Evolutionary conservation across 352 stramenopile genomes (phyloP), one percentile per base, ranked within the genome.

Genomic region (Globisporangium ultimum): DNA sequence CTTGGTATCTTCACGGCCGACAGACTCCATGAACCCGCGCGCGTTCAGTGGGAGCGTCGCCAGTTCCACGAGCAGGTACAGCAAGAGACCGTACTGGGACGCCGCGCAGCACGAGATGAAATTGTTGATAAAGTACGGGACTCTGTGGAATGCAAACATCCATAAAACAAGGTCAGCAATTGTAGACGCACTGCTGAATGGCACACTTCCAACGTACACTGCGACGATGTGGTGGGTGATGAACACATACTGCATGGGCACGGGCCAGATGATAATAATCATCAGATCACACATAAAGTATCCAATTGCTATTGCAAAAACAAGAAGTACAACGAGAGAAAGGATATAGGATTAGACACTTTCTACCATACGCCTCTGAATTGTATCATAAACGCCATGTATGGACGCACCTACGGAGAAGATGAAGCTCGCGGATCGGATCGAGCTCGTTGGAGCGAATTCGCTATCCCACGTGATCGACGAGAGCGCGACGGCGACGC

Each of bases 51-150:
- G 82, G 22, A 93, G 68, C 42, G 84, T 93, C 21, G 82, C 80
- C 14, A 93, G 68, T 59, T 93, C 84, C 47, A 93, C 84, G 13
- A 93, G 76, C 49, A 93, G 63, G 42, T 90, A 93, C 28, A 93
- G 68, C 47, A 91, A 61, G 48, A 93, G 59, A 5, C 79, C 82
- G 43, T 89, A 93, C 55, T 91, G 80, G 13, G 76, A 87, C 15
- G 82, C 80, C 12, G 74, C 80, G 53, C 84, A 93, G 67, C 81
- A 91, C 48, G 84, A 85, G 17, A 89, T 63, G 55, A 93, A 93
- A 66, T 93, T 93, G 78, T 93, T 91, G 68, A 93, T 89, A 12
- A 85, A 77, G 63, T 93, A 93, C 38, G 84, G 84, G 11, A 91
- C 62, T 13, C 83, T 92, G 58, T 38, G 6, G 6, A 45, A 13